These are phyloP conservation scores for Lumnitzera littorea DNA, from an alignment of 345 rosid species.

Conservation along the genomic window DNA sequence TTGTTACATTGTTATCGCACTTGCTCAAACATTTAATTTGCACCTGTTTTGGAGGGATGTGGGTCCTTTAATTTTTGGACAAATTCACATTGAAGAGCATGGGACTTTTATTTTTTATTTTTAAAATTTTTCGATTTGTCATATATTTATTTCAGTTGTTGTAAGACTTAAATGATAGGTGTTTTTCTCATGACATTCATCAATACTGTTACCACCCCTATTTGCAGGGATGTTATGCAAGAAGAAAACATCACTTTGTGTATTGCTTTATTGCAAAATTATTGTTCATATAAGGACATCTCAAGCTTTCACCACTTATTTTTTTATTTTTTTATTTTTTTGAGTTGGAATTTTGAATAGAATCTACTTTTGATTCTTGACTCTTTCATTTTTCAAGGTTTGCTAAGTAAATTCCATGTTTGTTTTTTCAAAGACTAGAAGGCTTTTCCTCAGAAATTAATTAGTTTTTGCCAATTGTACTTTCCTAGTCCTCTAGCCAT, in stretches of 20 bases:
- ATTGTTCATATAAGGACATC: conserved; percentile 29
- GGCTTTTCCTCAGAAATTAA: no score
- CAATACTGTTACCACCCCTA: conserved; percentile 25
- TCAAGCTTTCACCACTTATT: neutral
- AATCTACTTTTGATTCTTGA: neutral
- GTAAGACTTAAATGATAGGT: neutral
- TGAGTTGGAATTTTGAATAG: conserved; percentile 7
- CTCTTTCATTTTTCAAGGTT: neutral
- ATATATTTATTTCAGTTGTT: conserved; percentile 24
- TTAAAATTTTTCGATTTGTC: conserved; percentile 1
- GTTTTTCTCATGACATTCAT: neutral
- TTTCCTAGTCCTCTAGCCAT: no score
- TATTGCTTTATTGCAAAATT: conserved; percentile 1
- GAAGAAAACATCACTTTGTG: neutral
- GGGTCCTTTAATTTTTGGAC: conserved; percentile 18
- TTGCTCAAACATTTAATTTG: conserved; percentile 21
- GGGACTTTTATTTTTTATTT: neutral
- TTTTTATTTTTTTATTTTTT: conserved; percentile 1
- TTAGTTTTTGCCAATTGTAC: no score
- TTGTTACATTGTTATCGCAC: neutral
- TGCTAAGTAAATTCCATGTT: neutral
- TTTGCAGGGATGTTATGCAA: conserved; percentile 1
- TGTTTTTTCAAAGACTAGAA: neutral
- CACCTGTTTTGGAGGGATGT: conserved; percentile 23
- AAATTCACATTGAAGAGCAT: neutral